These are phyloP conservation scores for Zygosaccharomyces sapae DNA, from an alignment of 1,139 yeast genomes.

Conservation along the genomic window DNA sequence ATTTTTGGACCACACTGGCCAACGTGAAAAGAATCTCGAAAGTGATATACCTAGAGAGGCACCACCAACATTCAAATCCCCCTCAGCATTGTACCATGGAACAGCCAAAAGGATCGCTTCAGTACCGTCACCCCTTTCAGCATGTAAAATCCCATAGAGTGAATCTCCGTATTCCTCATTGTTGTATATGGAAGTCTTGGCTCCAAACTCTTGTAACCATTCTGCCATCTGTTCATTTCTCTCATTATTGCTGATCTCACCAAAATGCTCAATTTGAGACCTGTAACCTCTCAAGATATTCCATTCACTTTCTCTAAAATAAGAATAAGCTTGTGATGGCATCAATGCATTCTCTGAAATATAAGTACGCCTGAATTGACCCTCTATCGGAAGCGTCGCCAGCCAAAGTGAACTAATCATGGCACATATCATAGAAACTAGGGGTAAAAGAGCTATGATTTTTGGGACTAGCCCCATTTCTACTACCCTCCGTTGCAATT, in stretches of 20 bases:
- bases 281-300: constrained; percentile 83
- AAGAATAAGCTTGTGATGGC: constrained; percentile 93
- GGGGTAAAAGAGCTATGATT: constrained; percentile 54
- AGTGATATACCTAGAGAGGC: constrained; percentile 67
- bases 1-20: constrained; percentile 96
- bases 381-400: constrained; percentile 63
- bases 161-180: constrained; percentile 47
- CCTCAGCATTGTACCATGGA: constrained; percentile 72
- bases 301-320: constrained; percentile 94
- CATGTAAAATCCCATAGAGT: constrained; percentile 80
- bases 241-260: constrained; percentile 32
- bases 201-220: constrained; percentile 73
- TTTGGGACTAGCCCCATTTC: constrained; percentile 59
- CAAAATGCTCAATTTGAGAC: constrained; percentile 39
- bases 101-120: constrained; percentile 90
- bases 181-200: constrained; percentile 54
- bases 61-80: constrained; percentile 69
- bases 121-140: constrained; percentile 94
- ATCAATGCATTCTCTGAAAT: constrained; percentile 93
- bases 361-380: constrained; percentile 77
- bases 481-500: constrained; percentile 47
- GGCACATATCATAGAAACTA: constrained; percentile 56
- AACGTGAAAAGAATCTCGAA: constrained; percentile 71
- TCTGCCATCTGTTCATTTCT: constrained; percentile 46
- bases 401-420: constrained; percentile 65